Base-by-base conservation (phyloP, 1,139 yeast genomes). In the Taphrina betulina region DNA sequence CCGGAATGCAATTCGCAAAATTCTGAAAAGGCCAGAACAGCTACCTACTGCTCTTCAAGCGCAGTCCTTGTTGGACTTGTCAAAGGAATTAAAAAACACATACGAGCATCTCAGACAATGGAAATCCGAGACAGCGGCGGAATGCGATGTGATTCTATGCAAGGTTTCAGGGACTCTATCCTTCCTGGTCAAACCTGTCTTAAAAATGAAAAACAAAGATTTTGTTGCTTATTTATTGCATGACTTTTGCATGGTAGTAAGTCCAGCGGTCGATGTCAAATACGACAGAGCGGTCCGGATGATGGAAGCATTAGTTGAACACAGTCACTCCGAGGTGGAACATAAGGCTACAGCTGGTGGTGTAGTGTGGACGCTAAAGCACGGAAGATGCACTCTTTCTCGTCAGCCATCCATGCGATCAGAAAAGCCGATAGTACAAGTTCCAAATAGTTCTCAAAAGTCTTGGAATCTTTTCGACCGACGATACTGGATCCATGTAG, bases 1-100 rank as follows among this genome's bases (percentile, higher is more conserved):
- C 38, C 70, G 95, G 31, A 85, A 85, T 63, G 68, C 72, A 0
- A 63, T 69, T 22, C 64, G 73, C 8, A 40, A 51, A 20, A 43
- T 69, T 28, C 57, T 67, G 2, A n/a, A 53, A 10, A 23, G 52
- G 5, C 53, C 48, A 8, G 46, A 45, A 3, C 16, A 28, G 22
- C 58, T 64, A 5, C 67, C 67, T 5, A 14, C 19, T 12, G 66
- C 65, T n/a, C 42, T 64, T 20, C 58, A 43, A 17, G 52, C 55
- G 5, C 24, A 36, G 3, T 24, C 31, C 3, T 43, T 59, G 17
- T 34, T 41, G 4, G 7, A 34, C 4, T 36, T 52, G 33, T 33
- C 56, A 7, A 8, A 10, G 22, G 7, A 7, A 19, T 48, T 1
- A 20, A 20, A 2, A 12, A 5, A 12, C 12, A 20, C 24, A 14